These are phyloP conservation scores for Verticillium nubilum DNA, from an alignment of 2,329 filamentous ascomycete genomes.

Conservation along the genomic window DNA sequence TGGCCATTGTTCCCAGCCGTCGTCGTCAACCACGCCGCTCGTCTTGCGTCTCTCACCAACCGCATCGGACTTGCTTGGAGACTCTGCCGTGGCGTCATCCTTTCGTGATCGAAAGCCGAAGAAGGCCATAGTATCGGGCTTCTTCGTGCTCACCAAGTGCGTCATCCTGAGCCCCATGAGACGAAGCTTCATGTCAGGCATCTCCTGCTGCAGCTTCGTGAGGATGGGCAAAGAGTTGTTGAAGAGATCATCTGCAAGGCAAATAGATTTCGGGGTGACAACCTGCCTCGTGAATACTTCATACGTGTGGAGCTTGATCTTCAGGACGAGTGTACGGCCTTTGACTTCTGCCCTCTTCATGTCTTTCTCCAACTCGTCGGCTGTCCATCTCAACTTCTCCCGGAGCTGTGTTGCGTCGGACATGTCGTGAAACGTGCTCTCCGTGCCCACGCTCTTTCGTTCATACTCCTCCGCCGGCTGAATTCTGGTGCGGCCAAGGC, in stretches of 20 bases:
- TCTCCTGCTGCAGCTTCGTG: slow-evolving; percentile 75
- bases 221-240: slow-evolving; percentile 77
- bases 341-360: slow-evolving; percentile 75
- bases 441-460: slow-evolving; percentile 89
- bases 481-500: slow-evolving; percentile 77
- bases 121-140: slow-evolving; percentile 69
- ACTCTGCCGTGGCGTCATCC: slow-evolving; percentile 2
- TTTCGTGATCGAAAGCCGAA: slow-evolving; percentile 57
- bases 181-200: slow-evolving; percentile 71
- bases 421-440: slow-evolving; percentile 84
- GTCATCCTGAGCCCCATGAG: slow-evolving; percentile 88
- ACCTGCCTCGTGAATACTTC: slow-evolving; percentile 84
- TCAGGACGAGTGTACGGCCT: slow-evolving; percentile 84
- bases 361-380: slow-evolving; percentile 83
- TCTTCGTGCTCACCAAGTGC: slow-evolving; percentile 80
- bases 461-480: slow-evolving; percentile 86
- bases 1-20: slow-evolving; percentile 63
- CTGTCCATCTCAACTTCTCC: slow-evolving; percentile 73
- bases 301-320: slow-evolving; percentile 91
- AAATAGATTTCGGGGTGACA: slow-evolving; percentile 66
- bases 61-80: slow-evolving; percentile 11
- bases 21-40: slow-evolving; percentile 24
- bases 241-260: slow-evolving; percentile 75
- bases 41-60: slow-evolving; percentile 28
- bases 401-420: slow-evolving; percentile 61